Conservation (phyloP, 345 rosid species). For the Raphanus raphanistrum region DNA sequence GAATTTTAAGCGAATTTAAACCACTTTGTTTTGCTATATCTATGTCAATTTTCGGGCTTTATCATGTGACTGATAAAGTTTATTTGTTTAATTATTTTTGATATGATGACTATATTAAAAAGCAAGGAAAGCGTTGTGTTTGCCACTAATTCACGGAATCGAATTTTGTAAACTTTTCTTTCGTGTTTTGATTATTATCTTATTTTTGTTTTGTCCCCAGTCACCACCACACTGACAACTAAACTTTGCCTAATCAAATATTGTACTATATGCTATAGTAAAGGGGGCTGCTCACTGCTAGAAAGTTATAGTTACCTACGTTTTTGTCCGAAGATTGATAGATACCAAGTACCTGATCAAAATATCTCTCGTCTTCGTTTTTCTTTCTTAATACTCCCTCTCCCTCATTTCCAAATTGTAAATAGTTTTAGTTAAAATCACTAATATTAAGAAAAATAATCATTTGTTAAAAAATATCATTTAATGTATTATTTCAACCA, state of each 20-base stretch:
- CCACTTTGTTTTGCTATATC: background rate
- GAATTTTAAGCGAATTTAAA: background rate
- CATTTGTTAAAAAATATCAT: no score
- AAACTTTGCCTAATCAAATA: slow-evolving; percentile 21
- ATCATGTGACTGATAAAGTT: background rate
- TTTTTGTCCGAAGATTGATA: slow-evolving; percentile 3
- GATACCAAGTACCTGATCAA: background rate
- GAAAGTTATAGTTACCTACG: background rate
- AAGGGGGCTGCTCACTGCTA: slow-evolving; percentile 32
- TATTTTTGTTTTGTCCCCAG: slow-evolving; percentile 6
- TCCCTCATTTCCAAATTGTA: no score
- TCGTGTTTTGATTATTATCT: slow-evolving; percentile 5
- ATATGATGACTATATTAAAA: background rate
- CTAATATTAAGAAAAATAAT: no score
- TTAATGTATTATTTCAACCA: no score
- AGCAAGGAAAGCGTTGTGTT: background rate
- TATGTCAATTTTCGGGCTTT: background rate
- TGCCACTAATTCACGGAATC: slow-evolving; percentile 21
- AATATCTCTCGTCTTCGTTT: background rate
- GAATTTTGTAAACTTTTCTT: background rate
- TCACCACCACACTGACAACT: slow-evolving; percentile 1
- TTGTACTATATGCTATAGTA: background rate
- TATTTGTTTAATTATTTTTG: background rate
- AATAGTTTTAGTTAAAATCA: no score
- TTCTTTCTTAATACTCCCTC: background rate